Base-by-base conservation (phyloP, 1,139 yeast genomes). In the Yamadazyma triangularis region DNA sequence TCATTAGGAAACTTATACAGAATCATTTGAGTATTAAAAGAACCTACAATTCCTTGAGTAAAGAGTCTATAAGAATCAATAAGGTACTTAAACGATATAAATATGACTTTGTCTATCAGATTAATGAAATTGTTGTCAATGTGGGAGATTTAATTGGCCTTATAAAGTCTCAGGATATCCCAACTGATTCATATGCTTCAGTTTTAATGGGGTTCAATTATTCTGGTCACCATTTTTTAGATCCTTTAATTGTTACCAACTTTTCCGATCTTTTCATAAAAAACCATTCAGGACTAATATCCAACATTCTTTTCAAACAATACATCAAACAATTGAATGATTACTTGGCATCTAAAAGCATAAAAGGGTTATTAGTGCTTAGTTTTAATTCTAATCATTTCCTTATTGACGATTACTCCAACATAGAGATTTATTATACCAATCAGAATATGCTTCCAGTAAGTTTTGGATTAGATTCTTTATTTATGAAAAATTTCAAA, bases 191-290 rank as follows among this genome's bases (percentile, higher is more conserved):
- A 6, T 22, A 30, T 12, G 7, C 29, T 8, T 20, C 51, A 2
- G 44, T 54, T 2, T 25, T 51, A 12, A 14, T 47, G 1, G 39
- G 47, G 11, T 47, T 46, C 12, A 51, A 49, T 33, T 35, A 44
- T 8, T 32, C 36, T 21, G 51, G 50, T 7, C 33, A 41, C n/a
- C 42, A 45, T 23, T 43, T 49, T 23, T 36, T 48, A 14, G 32
- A 36, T 12, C 54, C 55, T 1, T 30, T 48, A 13, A 35, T 51
- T 5, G 31, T 51, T 11, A 20, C 36, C 25, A 42, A 42, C 26
- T 39, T 38, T 25, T 15, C 15, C 10, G 11, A 15, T 5, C 23
- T 23, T 10, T 20, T 13, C 15, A 6, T 27, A 8, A 21, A 18
- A 11, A 41, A 40, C 24, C 26, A 28, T 15, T 36, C 36, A 4